phyloP scores from a whole-genome alignment of 192 early-diverging fungal genomes.

The Coemansia sp. region DNA sequence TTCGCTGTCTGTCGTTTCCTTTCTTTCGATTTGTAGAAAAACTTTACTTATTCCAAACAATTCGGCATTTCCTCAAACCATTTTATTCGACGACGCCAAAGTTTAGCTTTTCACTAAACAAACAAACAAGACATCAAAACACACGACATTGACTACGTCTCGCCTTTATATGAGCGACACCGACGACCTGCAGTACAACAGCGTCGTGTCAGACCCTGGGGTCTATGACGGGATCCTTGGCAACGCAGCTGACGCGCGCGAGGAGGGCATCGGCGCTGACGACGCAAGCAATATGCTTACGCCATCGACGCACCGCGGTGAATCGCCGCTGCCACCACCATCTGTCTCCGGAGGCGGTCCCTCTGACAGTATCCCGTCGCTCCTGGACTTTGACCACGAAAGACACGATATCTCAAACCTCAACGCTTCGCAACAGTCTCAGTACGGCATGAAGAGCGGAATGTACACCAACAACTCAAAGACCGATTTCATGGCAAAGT shows the following conservation, averaged over 20 bases:
- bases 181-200: constrained; percentile 41
- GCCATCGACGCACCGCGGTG: constrained; percentile 10
- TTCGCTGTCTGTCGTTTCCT: background rate
- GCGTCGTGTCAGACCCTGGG: constrained; percentile 40
- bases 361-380: constrained; percentile 28
- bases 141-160: background rate
- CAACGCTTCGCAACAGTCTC: constrained; percentile 24
- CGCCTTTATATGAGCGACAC: constrained; percentile 24
- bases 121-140: background rate
- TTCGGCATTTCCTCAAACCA: background rate
- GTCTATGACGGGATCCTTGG: constrained; percentile 17
- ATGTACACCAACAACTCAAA: constrained; percentile 28
- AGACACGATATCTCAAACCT: constrained; percentile 10
- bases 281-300: constrained; percentile 13
- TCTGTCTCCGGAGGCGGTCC: background rate
- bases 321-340: constrained; percentile 10
- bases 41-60: background rate
- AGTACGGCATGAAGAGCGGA: constrained; percentile 37
- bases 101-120: too few species aligned
- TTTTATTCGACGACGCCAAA: too few species aligned
- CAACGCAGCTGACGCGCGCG: constrained; percentile 4
- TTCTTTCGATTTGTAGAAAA: constrained; percentile 8
- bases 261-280: background rate
- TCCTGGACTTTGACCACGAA: constrained; percentile 29
- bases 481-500: constrained; percentile 35